phyloP scores from a whole-genome alignment of 768 basidiomycete genomes.

The Leucogyrophana mollusca region DNA sequence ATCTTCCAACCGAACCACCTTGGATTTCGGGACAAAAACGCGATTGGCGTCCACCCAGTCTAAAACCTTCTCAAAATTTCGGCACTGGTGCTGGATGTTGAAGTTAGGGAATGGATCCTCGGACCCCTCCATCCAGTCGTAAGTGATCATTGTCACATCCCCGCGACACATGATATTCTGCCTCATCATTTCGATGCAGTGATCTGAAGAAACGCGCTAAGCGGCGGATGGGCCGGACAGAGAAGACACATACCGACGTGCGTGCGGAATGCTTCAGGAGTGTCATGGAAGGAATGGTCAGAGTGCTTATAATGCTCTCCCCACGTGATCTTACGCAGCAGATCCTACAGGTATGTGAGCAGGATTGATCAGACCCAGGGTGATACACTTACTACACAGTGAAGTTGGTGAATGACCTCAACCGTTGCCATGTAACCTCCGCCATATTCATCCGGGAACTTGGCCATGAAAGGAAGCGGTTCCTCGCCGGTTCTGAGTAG shows the following conservation, averaged over 20 bases:
- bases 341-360: background rate
- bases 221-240: background rate
- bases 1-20: background rate
- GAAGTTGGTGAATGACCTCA: slow-evolving; percentile 6
- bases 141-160: slow-evolving; percentile 7
- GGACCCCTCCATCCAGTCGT: slow-evolving; percentile 6
- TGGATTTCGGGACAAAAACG: background rate
- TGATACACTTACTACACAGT: slow-evolving; percentile 6
- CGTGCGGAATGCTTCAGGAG: background rate
- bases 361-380: too few species aligned
- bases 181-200: slow-evolving; percentile 4
- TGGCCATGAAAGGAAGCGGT: background rate
- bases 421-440: slow-evolving; percentile 9
- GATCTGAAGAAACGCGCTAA: background rate
- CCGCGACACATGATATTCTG: slow-evolving; percentile 12
- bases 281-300: slow-evolving; percentile 2
- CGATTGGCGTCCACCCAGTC: background rate
- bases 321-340: background rate
- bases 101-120: background rate
- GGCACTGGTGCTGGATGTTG: background rate
- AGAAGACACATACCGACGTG: slow-evolving; percentile 5
- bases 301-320: slow-evolving; percentile 1
- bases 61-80: background rate
- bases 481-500: background rate
- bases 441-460: slow-evolving; percentile 4